Conservation (phyloP, 257 asterid species). For the Linderniella brevidens region DNA sequence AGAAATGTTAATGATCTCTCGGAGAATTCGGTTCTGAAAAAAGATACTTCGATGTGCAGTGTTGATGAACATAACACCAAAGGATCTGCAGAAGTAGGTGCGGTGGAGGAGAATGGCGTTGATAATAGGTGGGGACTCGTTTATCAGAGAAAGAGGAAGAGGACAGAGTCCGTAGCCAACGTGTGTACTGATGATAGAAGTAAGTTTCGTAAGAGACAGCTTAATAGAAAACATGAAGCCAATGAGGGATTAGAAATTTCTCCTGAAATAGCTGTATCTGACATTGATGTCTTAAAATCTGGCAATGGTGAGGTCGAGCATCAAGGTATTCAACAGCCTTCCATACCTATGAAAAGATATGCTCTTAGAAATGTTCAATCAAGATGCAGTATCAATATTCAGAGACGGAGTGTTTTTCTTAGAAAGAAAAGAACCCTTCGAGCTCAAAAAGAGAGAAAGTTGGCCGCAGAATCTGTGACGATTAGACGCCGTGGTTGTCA, state of each 20-base stretch:
- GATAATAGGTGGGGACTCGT: not conserved
- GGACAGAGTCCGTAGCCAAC: not conserved
- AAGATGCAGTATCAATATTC: conserved; percentile 35
- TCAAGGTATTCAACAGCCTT: conserved; percentile 12
- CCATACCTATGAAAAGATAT: conserved; percentile 21
- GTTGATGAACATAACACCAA: not conserved
- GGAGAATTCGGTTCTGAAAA: not conserved
- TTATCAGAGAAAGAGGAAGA: conserved; percentile 5
- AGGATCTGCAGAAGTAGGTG: not conserved
- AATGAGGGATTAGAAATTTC: not conserved
- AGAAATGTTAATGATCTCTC: not conserved
- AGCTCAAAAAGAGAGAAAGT: conserved; percentile 21
- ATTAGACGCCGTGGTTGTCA: conserved; percentile 22
- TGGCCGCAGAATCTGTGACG: conserved; percentile 20
- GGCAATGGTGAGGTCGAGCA: conserved; percentile 11
- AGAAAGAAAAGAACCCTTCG: conserved; percentile 34
- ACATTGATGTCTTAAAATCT: conserved; percentile 4
- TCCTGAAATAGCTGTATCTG: conserved; percentile 6
- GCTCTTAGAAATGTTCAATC: conserved; percentile 25
- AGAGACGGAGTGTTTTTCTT: conserved; percentile 50
- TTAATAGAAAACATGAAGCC: not conserved
- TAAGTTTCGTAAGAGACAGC: not conserved
- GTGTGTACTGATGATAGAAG: not conserved
- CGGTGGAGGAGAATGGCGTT: not conserved
- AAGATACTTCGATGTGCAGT: not conserved